Base-by-base conservation (phyloP, 176 grass and related monocot species). In the Carex myosuroides region DNA sequence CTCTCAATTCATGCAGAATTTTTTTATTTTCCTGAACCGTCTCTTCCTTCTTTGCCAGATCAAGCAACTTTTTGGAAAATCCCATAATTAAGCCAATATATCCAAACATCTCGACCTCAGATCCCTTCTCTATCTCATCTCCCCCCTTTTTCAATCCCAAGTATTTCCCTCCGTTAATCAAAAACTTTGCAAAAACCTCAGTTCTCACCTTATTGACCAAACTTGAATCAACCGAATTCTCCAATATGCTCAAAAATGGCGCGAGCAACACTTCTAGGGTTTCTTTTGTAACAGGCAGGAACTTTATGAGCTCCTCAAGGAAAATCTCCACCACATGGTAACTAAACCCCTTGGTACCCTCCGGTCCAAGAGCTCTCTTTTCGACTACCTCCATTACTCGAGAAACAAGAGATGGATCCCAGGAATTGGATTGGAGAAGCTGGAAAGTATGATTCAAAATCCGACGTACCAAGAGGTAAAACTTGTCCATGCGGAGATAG, bases 401-500 rank as follows among this genome's bases (percentile, higher is more conserved):
- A 22, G 52, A 24, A 56, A 84, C 72, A 72, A 91, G 29, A 57
- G 37, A 32, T 11, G 83, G 79, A 58, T 88, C 83, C 88, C 94
- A 99, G 5, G 86, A 69, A 64, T 82, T 85, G 20, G 83, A 80
- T 74, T 13, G 29, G 69, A 99, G 85, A 54, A 99, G 81, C 44
- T 87, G 85, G 75, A 99, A 95, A 61, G 85, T 66, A 81, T 99
- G 93, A 83, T 39, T 59, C 66, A 93, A 84, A 87, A 99, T 93
- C 0, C 91, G 83, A 53, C 96, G 88, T 83, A 92, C 93, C 76
- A 99, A 84, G 68, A 99, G 89, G 85, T 95, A 99, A 87, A 99
- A 99, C 87, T 99, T 99, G 81, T 99, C 96, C 76, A 99, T 87
- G 75, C 91, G 92, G 86, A 95, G 96, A 70, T 75, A 79, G 81